Conservation (phyloP, 352 stramenopile species). For the Thraustotheca clavata region DNA sequence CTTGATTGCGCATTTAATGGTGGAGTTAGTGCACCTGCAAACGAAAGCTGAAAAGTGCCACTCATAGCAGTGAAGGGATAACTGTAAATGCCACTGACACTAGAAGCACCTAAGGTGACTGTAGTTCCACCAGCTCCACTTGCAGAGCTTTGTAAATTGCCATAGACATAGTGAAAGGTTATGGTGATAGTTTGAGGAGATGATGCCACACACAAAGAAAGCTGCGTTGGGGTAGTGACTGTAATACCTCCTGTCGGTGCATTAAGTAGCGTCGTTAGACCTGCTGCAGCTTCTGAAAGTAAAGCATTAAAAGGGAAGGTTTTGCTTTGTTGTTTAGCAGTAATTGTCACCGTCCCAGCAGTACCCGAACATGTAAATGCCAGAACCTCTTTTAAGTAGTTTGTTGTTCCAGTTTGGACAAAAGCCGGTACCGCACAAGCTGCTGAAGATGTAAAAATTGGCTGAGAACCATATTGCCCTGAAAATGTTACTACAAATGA, state of each 20-base stretch:
- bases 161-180: conserved; percentile 55
- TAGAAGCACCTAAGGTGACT: conserved; percentile 29
- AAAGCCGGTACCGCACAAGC: conserved; percentile 25
- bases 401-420: conserved; percentile 32
- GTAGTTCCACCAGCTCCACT: conserved; percentile 20
- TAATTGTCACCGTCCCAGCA: background rate
- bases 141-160: conserved; percentile 29
- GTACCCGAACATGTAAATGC: conserved; percentile 8
- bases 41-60: conserved; percentile 70
- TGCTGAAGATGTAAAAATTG: conserved; percentile 26
- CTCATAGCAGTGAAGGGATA: conserved; percentile 44
- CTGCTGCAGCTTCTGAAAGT: conserved; percentile 25
- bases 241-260: conserved; percentile 49
- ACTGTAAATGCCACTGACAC: conserved; percentile 47
- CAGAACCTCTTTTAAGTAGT: conserved; percentile 22
- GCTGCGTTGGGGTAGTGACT: conserved; percentile 36
- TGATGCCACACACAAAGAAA: conserved; percentile 32
- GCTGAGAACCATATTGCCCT: conserved; percentile 36
- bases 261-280: conserved; percentile 39
- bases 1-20: conserved; percentile 60
- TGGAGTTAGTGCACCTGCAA: conserved; percentile 46
- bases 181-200: conserved; percentile 35
- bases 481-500: conserved; percentile 54
- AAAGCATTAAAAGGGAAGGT: conserved; percentile 13
- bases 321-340: background rate